Percentiles rank a stretch among this genome's conserved stretches.
phyloP scores from a whole-genome alignment of 495 filamentous ascomycete species.

The Tirmania nivea region DNA sequence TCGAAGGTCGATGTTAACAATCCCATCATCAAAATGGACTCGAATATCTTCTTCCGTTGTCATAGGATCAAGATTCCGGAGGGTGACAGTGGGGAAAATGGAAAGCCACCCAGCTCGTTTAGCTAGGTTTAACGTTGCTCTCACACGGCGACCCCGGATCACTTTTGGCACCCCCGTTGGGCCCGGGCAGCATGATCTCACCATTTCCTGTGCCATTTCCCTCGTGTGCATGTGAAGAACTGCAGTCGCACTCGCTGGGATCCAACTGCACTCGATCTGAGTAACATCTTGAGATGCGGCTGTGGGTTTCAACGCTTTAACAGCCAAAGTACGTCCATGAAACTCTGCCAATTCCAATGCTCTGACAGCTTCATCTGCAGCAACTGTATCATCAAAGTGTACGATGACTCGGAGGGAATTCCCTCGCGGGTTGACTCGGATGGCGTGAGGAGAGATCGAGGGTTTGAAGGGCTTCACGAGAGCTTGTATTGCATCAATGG shows the following conservation, averaged over 20 bases:
- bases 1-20: neutral
- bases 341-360: slow-evolving; percentile 2
- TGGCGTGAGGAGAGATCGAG: slow-evolving; percentile 1
- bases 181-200: neutral
- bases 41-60: slow-evolving; percentile 9
- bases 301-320: slow-evolving; percentile 3
- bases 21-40: neutral
- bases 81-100: neutral
- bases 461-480: slow-evolving; percentile 3
- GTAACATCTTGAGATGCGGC: slow-evolving; percentile 7
- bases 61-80: slow-evolving; percentile 1
- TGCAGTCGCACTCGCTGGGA: slow-evolving; percentile 6
- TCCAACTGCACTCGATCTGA: slow-evolving; percentile 11
- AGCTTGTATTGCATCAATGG: neutral
- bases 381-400: slow-evolving; percentile 1
- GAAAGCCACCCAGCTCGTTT: neutral
- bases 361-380: slow-evolving; percentile 4
- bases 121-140: slow-evolving; percentile 1
- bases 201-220: neutral
- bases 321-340: neutral
- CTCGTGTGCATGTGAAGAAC: slow-evolving; percentile 1
- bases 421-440: neutral
- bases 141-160: slow-evolving; percentile 5
- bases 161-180: neutral
- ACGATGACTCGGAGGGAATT: slow-evolving; percentile 3